Percentiles rank a stretch among this genome's conserved stretches.
Conservation (phyloP, 345 rosid species). For the Gossypium stocksii region DNA sequence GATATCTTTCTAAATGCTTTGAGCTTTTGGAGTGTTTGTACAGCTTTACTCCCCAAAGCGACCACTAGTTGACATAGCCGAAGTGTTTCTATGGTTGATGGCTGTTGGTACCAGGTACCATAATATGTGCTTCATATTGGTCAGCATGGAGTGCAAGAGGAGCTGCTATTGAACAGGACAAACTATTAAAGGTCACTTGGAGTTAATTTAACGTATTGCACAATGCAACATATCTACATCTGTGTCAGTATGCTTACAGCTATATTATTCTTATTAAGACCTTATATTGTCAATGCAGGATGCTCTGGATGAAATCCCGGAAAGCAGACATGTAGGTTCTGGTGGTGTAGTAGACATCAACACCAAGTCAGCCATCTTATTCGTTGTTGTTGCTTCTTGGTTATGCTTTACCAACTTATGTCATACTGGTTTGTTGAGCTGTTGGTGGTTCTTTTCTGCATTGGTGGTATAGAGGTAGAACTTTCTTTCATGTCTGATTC, state of each 20-base stretch:
- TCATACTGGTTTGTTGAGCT: conserved; percentile 88
- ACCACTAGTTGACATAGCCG: conserved; percentile 88
- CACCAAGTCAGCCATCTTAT: conserved; percentile 67
- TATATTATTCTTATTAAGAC: conserved; percentile 13
- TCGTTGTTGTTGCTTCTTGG: conserved; percentile 81
- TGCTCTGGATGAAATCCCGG: conserved; percentile 60
- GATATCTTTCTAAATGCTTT: conserved; percentile 3
- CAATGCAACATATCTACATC: neutral
- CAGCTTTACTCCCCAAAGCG: conserved; percentile 88
- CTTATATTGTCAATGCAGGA: conserved; percentile 46
- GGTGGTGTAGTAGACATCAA: conserved; percentile 77
- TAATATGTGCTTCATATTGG: conserved; percentile 90
- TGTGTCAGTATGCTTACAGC: neutral
- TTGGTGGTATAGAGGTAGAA: conserved; percentile 94
- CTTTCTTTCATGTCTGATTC: conserved; percentile 1
- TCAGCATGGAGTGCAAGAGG: conserved; percentile 96
- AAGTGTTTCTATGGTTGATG: conserved; percentile 98
- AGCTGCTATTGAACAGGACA: conserved; percentile 78
- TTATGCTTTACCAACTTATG: conserved; percentile 86
- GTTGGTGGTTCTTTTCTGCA: conserved; percentile 93
- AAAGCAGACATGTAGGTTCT: conserved; percentile 33
- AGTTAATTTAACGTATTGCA: neutral
- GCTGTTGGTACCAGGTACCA: conserved; percentile 93
- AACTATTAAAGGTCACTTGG: conserved; percentile 65
- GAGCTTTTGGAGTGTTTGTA: conserved; percentile 59